These are phyloP conservation scores for Vickermania ingenoplastis DNA, from an alignment of 208 protist species.

Conservation along the genomic window DNA sequence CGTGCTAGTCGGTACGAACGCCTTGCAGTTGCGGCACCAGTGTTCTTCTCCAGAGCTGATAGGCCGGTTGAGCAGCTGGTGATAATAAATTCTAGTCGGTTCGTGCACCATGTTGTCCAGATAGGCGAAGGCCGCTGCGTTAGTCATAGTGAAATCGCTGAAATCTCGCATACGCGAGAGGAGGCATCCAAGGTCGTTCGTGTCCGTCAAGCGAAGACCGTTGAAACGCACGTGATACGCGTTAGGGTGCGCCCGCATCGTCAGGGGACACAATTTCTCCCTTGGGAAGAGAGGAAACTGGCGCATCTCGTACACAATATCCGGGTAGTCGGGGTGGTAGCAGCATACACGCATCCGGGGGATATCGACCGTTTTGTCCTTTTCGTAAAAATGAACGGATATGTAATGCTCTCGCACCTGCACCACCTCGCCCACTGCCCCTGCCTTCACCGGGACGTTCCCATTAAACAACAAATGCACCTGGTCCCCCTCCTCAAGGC, in stretches of 20 bases:
- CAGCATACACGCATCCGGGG: slow-evolving; percentile 57
- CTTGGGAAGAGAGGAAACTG: slow-evolving; percentile 84
- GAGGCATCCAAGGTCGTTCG: slow-evolving; percentile 83
- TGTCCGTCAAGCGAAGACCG: slow-evolving; percentile 72
- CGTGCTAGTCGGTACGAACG: slow-evolving; percentile 39
- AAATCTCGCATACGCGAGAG: slow-evolving; percentile 73
- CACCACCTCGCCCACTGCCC: slow-evolving; percentile 77
- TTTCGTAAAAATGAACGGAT: slow-evolving; percentile 63
- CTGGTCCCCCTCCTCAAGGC: slow-evolving; percentile 49
- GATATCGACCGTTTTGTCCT: slow-evolving; percentile 71
- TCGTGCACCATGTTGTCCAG: slow-evolving; percentile 86
- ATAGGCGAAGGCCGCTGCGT: slow-evolving; percentile 55
- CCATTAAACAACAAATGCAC: slow-evolving; percentile 71
- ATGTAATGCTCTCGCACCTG: slow-evolving; percentile 60
- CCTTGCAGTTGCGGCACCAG: slow-evolving; percentile 89
- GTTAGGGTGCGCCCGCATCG: slow-evolving; percentile 38
- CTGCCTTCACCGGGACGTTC: slow-evolving; percentile 35
- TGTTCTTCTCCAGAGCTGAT: slow-evolving; percentile 40
- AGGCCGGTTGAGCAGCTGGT: slow-evolving; percentile 35
- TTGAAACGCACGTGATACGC: slow-evolving; percentile 64
- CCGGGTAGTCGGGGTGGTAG: slow-evolving; percentile 70
- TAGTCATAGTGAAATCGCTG: slow-evolving; percentile 70
- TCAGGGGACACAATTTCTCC: slow-evolving; percentile 49
- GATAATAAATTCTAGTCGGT: slow-evolving; percentile 85
- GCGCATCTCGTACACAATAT: slow-evolving; percentile 61